A percentile compares a stretch with the other conserved stretches of the same genome.
phyloP scores from a whole-genome alignment of 2,329 filamentous ascomycete species.

The Colletotrichum tamarilloi region DNA sequence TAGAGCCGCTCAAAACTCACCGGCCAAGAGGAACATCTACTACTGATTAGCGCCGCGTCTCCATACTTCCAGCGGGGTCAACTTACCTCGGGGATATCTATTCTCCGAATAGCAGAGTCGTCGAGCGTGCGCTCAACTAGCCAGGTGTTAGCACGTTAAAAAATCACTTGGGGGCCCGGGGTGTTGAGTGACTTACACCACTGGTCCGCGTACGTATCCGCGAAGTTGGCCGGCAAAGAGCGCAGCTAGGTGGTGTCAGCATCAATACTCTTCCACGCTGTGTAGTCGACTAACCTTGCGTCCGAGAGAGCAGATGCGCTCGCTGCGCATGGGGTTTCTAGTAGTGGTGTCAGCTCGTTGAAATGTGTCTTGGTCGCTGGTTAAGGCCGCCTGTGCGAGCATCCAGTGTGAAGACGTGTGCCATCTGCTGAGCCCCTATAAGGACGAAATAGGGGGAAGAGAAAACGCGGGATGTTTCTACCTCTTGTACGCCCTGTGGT shows the following conservation, averaged over 20 bases:
- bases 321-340: slow-evolving; percentile 54
- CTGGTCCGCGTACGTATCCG: slow-evolving; percentile 35
- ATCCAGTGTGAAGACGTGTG: too few relatives aligned
- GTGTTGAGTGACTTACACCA: slow-evolving; percentile 61
- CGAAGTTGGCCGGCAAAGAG: slow-evolving; percentile 50
- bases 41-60: neutral
- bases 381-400: neutral
- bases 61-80: neutral
- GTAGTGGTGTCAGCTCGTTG: neutral
- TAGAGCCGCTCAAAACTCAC: neutral
- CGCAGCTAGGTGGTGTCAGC: slow-evolving; percentile 36
- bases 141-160: neutral
- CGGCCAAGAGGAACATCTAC: slow-evolving; percentile 69
- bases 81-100: slow-evolving; percentile 66
- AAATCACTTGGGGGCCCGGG: neutral
- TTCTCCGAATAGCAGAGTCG: slow-evolving; percentile 77
- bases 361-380: neutral
- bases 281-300: slow-evolving; percentile 35
- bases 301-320: slow-evolving; percentile 53
- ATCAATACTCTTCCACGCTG: slow-evolving; percentile 35
- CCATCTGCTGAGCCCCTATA: too few relatives aligned
- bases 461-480: slow-evolving; percentile 43
- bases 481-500: slow-evolving; percentile 53
- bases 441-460: neutral
- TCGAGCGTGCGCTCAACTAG: slow-evolving; percentile 75